Conservation (phyloP, 169 alveolate species). For the Babesia caballi region DNA sequence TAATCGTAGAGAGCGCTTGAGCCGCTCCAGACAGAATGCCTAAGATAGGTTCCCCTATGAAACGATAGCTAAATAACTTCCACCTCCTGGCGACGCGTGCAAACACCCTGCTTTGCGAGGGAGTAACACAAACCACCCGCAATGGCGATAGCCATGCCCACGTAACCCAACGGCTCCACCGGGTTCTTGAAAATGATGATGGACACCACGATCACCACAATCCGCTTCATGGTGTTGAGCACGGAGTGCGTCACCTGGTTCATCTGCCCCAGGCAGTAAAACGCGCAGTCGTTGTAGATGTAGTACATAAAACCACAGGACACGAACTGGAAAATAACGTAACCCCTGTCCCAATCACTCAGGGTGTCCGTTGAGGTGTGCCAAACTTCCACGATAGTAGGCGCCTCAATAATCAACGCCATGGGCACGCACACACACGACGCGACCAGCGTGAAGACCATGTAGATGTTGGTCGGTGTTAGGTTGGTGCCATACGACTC, state of each 20-base stretch:
- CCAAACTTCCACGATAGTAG: constrained; percentile 55
- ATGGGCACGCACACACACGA: constrained; percentile 70
- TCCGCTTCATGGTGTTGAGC: constrained; percentile 79
- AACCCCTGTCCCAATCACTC: constrained; percentile 18
- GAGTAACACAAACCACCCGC: constrained; percentile 75
- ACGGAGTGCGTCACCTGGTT: constrained; percentile 83
- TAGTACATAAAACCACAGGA: constrained; percentile 79
- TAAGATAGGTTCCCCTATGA: no score
- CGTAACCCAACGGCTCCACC: constrained; percentile 69
- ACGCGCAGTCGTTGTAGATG: constrained; percentile 77
- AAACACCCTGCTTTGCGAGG: constrained; percentile 47
- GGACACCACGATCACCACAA: constrained; percentile 76
- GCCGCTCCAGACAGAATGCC: no score
- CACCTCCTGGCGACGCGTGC: background rate
- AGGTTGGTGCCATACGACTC: constrained; percentile 70
- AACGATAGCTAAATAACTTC: background rate
- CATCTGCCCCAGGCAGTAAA: constrained; percentile 77
- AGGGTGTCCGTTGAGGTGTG: constrained; percentile 38
- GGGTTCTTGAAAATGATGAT: constrained; percentile 72
- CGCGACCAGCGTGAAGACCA: constrained; percentile 75
- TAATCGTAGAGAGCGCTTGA: no score
- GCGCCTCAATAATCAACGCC: constrained; percentile 70
- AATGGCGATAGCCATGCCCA: constrained; percentile 77
- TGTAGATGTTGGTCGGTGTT: constrained; percentile 70
- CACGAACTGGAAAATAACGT: constrained; percentile 13